These are phyloP conservation scores for Ramaria sp. DNA, from an alignment of 768 basidiomycete species.

Conservation along the genomic window DNA sequence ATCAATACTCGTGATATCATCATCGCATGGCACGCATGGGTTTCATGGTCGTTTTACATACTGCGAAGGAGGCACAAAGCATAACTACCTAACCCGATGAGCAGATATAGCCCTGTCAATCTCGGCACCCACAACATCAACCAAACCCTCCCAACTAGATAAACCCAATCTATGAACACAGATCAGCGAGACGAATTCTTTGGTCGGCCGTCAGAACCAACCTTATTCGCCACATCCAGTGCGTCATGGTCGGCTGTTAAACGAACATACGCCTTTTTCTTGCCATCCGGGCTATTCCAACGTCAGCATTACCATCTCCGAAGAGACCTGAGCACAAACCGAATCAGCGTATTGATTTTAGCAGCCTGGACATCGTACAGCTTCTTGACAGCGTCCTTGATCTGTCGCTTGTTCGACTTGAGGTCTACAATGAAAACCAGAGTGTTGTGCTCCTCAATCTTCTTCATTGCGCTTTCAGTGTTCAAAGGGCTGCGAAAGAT, in stretches of 20 bases:
- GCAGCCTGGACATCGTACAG: slow-evolving; percentile 93
- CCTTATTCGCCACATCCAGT: slow-evolving; percentile 96
- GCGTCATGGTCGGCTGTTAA: slow-evolving; percentile 94
- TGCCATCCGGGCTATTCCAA: slow-evolving; percentile 77
- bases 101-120: no score
- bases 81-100: no score
- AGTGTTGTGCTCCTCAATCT: slow-evolving; percentile 99
- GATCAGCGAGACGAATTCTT: background rate
- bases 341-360: slow-evolving; percentile 97
- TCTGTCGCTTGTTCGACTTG: slow-evolving; percentile 95
- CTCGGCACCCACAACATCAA: background rate
- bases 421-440: slow-evolving; percentile 96
- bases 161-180: slow-evolving; percentile 68
- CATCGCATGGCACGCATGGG: slow-evolving; percentile 1
- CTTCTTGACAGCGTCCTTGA: slow-evolving; percentile 99
- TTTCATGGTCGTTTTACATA: no score
- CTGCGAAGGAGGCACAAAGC: background rate
- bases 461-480: slow-evolving; percentile 98
- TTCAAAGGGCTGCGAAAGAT: slow-evolving; percentile 57
- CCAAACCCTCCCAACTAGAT: slow-evolving; percentile 38
- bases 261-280: slow-evolving; percentile 99
- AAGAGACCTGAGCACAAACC: slow-evolving; percentile 33
- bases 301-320: background rate
- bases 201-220: slow-evolving; percentile 21
- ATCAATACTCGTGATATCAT: background rate